Evolutionary conservation across 805 yeast genomes (phyloP), one percentile per base, ranked within the genome.

Genomic region (Yamadazyma sp.): DNA sequence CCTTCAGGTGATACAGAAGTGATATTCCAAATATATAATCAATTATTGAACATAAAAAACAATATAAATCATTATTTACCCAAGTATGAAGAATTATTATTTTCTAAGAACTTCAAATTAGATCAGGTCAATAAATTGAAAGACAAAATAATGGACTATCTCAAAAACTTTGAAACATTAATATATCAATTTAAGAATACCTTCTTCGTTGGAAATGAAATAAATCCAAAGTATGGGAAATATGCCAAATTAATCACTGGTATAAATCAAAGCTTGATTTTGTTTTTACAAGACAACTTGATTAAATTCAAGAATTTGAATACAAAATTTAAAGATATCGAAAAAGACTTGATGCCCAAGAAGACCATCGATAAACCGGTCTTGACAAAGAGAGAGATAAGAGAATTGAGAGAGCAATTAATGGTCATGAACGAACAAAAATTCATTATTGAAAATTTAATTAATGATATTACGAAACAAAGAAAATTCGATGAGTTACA

Each of bases 351-450:
- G 14, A 18, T 36, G 10, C 49, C 49, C 52, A 27, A 35, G 44
- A 18, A 45, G 47, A 19, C 45, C 53, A 30, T 28, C 4, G 30
- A 35, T 17, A 31, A 30, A 21, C 62, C 66, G 3, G 55, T 55
- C 18, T 49, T 73, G 2, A 69, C 80, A 4, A 70, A 74, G 47
- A 61, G 57, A 33, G 73, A 80, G 43, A 73, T 83, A 7, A 68
- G 88, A 27, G 70, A 70, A 32, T 59, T 69, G 18, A 60, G 93
- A 30, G 91, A 87, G 45, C 81, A 82, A 44, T 60, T 89, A 39
- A 84, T 89, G 82, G 96, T 91, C 8, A 60, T 87, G 51, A 82
- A 82, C 41, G 98, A 89, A 53, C 98, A 89, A 50, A 69, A 71
- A 47, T 89, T 75, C 46, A 58, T 91, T 41, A 79, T 91, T 3